Evolutionary conservation across 1,284 basidiomycete species (phyloP).

Genomic region (Ustilago shanxiensis): DNA sequence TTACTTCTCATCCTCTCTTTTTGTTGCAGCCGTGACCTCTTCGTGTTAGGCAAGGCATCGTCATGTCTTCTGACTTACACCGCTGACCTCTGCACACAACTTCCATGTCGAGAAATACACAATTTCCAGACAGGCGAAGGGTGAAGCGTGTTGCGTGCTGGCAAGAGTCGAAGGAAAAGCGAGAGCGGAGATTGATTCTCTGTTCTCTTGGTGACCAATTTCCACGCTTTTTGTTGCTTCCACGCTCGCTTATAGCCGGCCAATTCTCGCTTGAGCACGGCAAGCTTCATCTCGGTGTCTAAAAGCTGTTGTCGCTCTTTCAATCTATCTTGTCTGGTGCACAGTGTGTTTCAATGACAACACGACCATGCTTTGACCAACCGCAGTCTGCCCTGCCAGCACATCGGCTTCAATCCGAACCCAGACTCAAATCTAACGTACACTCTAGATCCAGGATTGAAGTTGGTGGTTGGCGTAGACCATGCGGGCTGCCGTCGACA

Average conservation of each 20-base stretch:
- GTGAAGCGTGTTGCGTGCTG: background rate
- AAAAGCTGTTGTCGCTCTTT: conserved; percentile 4
- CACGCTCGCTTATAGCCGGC: background rate
- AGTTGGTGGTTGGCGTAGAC: background rate
- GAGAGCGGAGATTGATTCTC: background rate
- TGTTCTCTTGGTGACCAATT: background rate
- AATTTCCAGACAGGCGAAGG: background rate
- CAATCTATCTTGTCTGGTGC: background rate
- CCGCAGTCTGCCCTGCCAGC: background rate
- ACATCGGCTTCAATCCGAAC: too few species aligned
- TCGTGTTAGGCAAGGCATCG: too few species aligned
- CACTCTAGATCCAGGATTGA: background rate
- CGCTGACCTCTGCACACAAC: background rate
- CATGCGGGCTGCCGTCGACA: conserved; percentile 4
- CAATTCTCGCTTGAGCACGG: conserved; percentile 10
- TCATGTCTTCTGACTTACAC: too few species aligned
- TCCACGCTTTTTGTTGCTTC: background rate
- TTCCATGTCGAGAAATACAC: background rate
- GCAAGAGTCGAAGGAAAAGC: background rate
- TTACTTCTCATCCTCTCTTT: background rate
- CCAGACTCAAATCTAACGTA: too few species aligned
- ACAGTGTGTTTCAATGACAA: background rate
- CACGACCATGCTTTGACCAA: background rate
- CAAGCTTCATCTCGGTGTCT: conserved; percentile 11
- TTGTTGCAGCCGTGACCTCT: background rate